phyloP scores from a whole-genome alignment of 1,139 yeast species.

The Debaryomyces udenii region DNA sequence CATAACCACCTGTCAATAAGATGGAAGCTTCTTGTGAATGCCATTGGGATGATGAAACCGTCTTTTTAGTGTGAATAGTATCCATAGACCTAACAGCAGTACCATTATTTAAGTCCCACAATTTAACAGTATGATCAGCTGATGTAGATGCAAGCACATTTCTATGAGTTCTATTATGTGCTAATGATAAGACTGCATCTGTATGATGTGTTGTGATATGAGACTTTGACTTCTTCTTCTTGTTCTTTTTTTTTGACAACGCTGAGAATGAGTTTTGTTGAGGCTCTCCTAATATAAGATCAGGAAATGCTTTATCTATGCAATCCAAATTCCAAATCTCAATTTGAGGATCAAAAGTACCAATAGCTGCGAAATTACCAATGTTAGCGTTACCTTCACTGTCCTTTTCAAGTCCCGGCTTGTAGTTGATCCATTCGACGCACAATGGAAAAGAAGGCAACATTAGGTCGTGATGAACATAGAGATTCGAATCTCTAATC shows the following conservation, averaged over 20 bases:
- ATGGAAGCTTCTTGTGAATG: slow-evolving; percentile 76
- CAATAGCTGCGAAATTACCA: slow-evolving; percentile 94
- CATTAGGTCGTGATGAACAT: slow-evolving; percentile 96
- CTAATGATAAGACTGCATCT: slow-evolving; percentile 87
- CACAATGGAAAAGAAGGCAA: slow-evolving; percentile 96
- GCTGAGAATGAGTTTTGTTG: slow-evolving; percentile 49
- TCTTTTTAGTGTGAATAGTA: slow-evolving; percentile 62
- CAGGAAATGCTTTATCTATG: slow-evolving; percentile 93
- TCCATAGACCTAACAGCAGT: slow-evolving; percentile 73
- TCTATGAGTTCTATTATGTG: slow-evolving; percentile 82
- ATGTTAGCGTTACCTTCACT: slow-evolving; percentile 44
- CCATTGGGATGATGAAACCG: slow-evolving; percentile 90
- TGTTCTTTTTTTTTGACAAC: slow-evolving; percentile 47
- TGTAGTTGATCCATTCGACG: slow-evolving; percentile 90
- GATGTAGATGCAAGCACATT: slow-evolving; percentile 91
- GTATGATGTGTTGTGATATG: slow-evolving; percentile 83
- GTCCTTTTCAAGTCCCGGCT: slow-evolving; percentile 49
- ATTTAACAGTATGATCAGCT: slow-evolving; percentile 91
- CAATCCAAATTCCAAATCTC: slow-evolving; percentile 96
- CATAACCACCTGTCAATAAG: slow-evolving; percentile 91
- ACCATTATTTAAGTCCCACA: slow-evolving; percentile 87
- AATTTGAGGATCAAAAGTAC: slow-evolving; percentile 96
- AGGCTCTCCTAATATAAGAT: slow-evolving; percentile 84
- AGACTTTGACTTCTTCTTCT: slow-evolving; percentile 47
- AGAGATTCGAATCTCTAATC: slow-evolving; percentile 72